Percentiles rank a stretch among this genome's conserved stretches.
Evolutionary conservation across 805 yeast genomes (phyloP).

Genomic region (Wickerhamomyces pijperi): DNA sequence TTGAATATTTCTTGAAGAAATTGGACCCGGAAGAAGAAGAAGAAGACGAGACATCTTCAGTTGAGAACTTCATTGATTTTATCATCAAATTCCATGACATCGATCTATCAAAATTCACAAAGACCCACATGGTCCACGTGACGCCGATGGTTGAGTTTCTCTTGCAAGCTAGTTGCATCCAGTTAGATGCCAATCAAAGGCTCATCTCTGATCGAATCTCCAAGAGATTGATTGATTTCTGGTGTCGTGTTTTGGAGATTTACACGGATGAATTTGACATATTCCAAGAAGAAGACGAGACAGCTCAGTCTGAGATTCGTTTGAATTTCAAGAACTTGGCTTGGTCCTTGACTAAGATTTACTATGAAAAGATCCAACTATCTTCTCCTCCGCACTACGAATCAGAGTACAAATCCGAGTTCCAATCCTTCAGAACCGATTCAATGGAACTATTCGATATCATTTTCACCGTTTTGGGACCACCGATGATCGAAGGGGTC

Average conservation of each 20-base stretch:
- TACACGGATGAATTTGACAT: conserved; percentile 38
- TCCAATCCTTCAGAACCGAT: conserved; percentile 57
- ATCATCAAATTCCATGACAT: not conserved
- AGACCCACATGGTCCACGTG: too few relatives aligned
- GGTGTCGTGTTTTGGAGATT: conserved; percentile 57
- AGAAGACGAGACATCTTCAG: not conserved
- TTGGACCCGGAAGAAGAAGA: not conserved
- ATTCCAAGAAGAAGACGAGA: conserved; percentile 20
- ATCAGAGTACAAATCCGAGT: conserved; percentile 32
- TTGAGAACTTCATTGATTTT: not conserved
- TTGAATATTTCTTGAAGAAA: not conserved
- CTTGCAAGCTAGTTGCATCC: not conserved
- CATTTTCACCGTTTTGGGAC: conserved; percentile 54
- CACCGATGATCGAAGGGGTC: conserved; percentile 31
- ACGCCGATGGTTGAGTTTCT: not conserved
- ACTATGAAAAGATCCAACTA: conserved; percentile 57
- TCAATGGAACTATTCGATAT: conserved; percentile 70
- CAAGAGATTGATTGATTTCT: conserved; percentile 46
- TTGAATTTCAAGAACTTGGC: conserved; percentile 30
- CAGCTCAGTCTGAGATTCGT: conserved; percentile 23
- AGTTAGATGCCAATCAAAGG: not conserved
- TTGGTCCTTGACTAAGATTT: conserved; percentile 42
- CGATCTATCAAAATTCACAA: not conserved
- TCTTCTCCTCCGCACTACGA: conserved; percentile 23
- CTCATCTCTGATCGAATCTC: conserved; percentile 22